phyloP scores from a whole-genome alignment of 306 rosid genomes.

The Lathyrus oleraceus region DNA sequence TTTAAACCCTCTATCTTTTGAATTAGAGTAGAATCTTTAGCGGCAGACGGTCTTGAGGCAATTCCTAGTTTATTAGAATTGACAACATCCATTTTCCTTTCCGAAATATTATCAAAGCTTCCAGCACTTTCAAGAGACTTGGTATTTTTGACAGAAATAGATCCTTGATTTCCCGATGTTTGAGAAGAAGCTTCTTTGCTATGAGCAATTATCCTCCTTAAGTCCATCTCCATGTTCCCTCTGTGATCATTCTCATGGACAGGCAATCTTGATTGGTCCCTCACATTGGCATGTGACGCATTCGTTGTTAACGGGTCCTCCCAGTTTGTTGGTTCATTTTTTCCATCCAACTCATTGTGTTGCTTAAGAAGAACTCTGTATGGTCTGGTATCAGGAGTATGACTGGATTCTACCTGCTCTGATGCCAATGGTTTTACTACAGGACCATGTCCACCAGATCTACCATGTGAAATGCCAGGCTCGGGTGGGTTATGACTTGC shows the following conservation, averaged over 20 bases:
- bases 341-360: conserved; percentile 58
- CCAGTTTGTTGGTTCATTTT: conserved; percentile 58
- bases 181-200: conserved; percentile 54
- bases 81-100: conserved; percentile 49
- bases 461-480: conserved; percentile 59
- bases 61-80: conserved; percentile 49
- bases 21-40: conserved; percentile 75
- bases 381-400: conserved; percentile 69
- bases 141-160: conserved; percentile 43
- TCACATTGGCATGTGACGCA: conserved; percentile 39
- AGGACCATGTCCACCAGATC: conserved; percentile 59
- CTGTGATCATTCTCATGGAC: conserved; percentile 63
- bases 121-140: conserved; percentile 46
- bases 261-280: conserved; percentile 47
- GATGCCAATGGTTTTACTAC: conserved; percentile 47
- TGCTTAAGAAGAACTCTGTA: conserved; percentile 88
- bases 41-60: conserved; percentile 43
- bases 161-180: conserved; percentile 50
- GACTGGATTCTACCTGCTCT: conserved; percentile 64
- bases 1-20: conserved; percentile 88
- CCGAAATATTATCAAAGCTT: conserved; percentile 47
- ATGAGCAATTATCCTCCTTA: conserved; percentile 43
- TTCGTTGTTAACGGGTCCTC: conserved; percentile 46
- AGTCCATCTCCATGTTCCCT: conserved; percentile 53
- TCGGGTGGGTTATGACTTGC: conserved; percentile 60